These are phyloP conservation scores for maize (Zea mays) DNA, from an alignment of 176 grass and related monocot species.

Conservation along the genomic window DNA sequence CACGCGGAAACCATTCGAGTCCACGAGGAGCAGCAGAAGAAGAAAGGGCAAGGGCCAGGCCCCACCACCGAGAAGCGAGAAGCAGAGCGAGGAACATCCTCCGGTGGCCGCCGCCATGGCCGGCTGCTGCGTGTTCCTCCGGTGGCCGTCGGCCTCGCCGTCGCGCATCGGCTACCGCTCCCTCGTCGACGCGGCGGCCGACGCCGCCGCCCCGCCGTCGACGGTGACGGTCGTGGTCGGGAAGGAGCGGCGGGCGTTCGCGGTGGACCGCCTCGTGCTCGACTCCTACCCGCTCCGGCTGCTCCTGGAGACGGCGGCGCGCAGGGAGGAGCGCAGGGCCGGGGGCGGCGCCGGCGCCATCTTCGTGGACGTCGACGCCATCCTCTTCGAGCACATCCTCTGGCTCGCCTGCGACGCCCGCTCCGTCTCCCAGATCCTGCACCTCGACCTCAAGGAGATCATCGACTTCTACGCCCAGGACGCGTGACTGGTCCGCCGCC, in stretches of 20 bases:
- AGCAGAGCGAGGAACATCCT: no score
- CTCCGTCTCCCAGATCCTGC: constrained; percentile 56
- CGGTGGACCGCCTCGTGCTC: constrained; percentile 76
- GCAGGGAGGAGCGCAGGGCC: constrained; percentile 43
- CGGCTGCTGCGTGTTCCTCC: constrained; percentile 87
- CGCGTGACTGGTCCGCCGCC: no score
- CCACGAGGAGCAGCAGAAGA: not conserved
- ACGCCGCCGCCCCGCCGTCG: constrained; percentile 4
- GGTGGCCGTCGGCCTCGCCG: constrained; percentile 50
- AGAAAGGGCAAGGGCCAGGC: no score
- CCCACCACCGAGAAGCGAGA: no score
- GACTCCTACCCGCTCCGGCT: constrained; percentile 86
- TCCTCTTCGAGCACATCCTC: constrained; percentile 92
- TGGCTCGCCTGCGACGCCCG: constrained; percentile 72
- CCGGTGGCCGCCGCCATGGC: constrained; percentile 49
- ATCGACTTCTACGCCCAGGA: constrained; percentile 97
- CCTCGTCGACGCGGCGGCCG: constrained; percentile 23
- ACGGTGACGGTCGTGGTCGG: constrained; percentile 79
- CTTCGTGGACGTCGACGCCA: constrained; percentile 84
- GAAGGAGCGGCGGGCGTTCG: constrained; percentile 86
- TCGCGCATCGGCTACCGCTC: constrained; percentile 65
- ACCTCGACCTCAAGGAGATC: constrained; percentile 90
- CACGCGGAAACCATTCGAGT: not conserved
- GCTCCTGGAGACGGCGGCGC: constrained; percentile 69
- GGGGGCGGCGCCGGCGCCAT: constrained; percentile 32